phyloP scores from a whole-genome alignment of 2,329 filamentous ascomycete genomes.

The Aureobasidium namibiae region DNA sequence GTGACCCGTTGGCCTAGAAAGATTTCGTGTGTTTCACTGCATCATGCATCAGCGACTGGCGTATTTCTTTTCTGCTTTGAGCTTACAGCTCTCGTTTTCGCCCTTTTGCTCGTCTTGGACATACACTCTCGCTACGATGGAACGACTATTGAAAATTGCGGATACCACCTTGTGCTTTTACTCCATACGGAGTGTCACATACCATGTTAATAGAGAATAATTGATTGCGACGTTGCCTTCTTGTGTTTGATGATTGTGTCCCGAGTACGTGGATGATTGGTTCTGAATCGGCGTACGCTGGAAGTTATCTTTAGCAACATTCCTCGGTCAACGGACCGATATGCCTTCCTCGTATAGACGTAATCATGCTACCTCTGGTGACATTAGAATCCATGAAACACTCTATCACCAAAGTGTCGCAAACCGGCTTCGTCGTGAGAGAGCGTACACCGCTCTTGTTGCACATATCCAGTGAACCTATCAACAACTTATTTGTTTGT shows the following conservation, averaged over 20 bases:
- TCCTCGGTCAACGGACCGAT: not conserved
- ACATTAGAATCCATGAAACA: not conserved
- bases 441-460: not conserved
- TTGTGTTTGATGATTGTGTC: not conserved
- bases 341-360: not conserved
- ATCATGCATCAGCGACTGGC: constrained; percentile 14
- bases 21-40: not conserved
- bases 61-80: constrained; percentile 7
- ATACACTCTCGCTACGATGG: not conserved
- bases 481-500: not conserved
- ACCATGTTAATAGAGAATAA: not conserved
- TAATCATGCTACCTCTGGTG: not conserved
- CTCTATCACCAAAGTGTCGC: not conserved
- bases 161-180: constrained; percentile 9
- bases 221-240: not conserved
- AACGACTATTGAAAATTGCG: not conserved
- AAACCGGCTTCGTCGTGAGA: not conserved
- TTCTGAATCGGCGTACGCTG: not conserved
- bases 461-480: not conserved
- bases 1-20: not conserved
- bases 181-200: not conserved
- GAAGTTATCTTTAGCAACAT: not conserved
- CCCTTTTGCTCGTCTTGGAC: not conserved
- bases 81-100: not conserved
- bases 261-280: not conserved